Evolutionary conservation across 2,329 filamentous ascomycete genomes (phyloP), one percentile per base, ranked within the genome.

Genomic region (Phyllosticta capitalensis): DNA sequence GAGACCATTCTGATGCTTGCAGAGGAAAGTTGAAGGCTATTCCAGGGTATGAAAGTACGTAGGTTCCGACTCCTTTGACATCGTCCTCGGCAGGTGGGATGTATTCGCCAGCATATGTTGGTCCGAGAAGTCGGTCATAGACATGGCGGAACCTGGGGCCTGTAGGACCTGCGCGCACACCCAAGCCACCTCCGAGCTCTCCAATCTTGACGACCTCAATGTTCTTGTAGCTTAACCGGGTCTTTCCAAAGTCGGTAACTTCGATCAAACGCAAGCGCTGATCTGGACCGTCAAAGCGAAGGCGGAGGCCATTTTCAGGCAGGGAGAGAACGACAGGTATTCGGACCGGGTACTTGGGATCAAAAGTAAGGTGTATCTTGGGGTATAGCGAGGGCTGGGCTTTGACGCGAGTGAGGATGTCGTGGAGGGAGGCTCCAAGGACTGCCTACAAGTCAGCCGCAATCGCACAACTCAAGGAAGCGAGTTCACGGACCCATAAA

Each of bases 71-170:
- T 17, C 79, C 71, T 17, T 68, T 77, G 50, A 78, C 76, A 38
- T 79, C 75, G 2, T 77, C 78, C 1, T 77, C 68, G 6, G 74
- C 71, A 0, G 89, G 84, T 9, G 87, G 81, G 45, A 96, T 81
- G 68, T 92, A 99, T 77, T 99, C 94, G 63, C 94, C 94, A 1
- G 89, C 89, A 71, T 95, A 97, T 0, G 92, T 95, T 19, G 92
- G 92, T 0, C 94, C 94, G 63, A 99, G 86, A n/a, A 96, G 79
- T 57, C 89, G 86, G 67, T 95, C 90, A 71, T 97, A 99, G 65
- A 99, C 87, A 72, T 95, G 90, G 61, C 87, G 83, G 71, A 96
- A 96, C 17, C 83, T 87, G 4, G 91, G 92, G 0, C 90, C 90
- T 9, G 72, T 71, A 54, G 78, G 67, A 26, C 70, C 68, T 48